Conservation (phyloP, 2,329 filamentous ascomycete genomes). For the Aspergillus pseudoterreus region DNA sequence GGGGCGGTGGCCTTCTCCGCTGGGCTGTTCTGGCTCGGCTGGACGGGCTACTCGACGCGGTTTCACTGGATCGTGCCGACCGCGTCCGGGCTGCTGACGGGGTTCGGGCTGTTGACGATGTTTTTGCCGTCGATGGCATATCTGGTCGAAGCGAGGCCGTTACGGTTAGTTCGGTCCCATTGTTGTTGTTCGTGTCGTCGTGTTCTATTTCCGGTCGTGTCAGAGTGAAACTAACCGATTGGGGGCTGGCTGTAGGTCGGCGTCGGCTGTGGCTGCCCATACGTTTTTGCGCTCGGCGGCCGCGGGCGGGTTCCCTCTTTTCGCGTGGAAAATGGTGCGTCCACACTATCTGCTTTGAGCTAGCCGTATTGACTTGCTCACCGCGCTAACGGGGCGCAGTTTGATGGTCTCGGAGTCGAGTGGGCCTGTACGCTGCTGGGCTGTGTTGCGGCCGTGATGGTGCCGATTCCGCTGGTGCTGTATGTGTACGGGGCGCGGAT, state of each 20-base stretch:
- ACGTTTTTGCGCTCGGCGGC: slow-evolving; percentile 45
- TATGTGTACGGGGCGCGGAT: slow-evolving; percentile 10
- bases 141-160: slow-evolving; percentile 33
- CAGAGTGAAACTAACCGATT: slow-evolving; percentile 1
- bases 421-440: slow-evolving; percentile 31
- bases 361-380: not conserved
- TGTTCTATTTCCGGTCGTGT: not conserved
- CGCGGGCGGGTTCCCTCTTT: slow-evolving; percentile 36
- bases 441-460: slow-evolving; percentile 23
- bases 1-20: slow-evolving; percentile 43
- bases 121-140: slow-evolving; percentile 48
- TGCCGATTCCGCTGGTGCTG: slow-evolving; percentile 25
- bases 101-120: slow-evolving; percentile 46
- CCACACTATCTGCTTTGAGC: not conserved
- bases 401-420: slow-evolving; percentile 26
- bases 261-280: slow-evolving; percentile 49
- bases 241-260: slow-evolving; percentile 33
- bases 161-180: not conserved
- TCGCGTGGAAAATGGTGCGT: slow-evolving; percentile 15
- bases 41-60: slow-evolving; percentile 32
- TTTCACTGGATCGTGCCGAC: slow-evolving; percentile 42
- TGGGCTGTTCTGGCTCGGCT: slow-evolving; percentile 44
- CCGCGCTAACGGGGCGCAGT: slow-evolving; percentile 14
- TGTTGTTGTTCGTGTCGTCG: not conserved
- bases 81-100: slow-evolving; percentile 42